Conservation (phyloP, 768 basidiomycete species). For the Leccinum longicurvipes region DNA sequence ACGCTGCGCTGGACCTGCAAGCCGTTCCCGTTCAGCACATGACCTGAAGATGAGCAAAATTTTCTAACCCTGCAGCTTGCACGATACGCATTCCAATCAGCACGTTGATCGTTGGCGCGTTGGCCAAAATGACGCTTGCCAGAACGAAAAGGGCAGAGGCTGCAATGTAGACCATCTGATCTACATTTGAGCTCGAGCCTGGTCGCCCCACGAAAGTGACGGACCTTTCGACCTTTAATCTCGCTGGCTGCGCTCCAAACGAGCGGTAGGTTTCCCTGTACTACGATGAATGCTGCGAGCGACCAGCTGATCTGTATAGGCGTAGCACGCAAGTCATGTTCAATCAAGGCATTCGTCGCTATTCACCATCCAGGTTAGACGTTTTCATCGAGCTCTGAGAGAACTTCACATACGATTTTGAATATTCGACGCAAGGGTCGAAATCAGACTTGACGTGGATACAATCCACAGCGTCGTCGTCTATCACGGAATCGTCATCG, state of each 20-base stretch:
- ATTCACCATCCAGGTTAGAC: background rate
- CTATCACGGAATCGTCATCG: conserved; percentile 9
- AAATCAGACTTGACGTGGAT: conserved; percentile 23
- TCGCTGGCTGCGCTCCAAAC: conserved; percentile 71
- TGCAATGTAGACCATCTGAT: conserved; percentile 50
- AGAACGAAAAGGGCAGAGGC: conserved; percentile 52
- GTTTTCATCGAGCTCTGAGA: background rate
- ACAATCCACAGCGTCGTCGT: conserved; percentile 27
- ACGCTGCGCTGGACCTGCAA: conserved; percentile 59
- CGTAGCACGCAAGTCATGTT: conserved; percentile 56
- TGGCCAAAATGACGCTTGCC: conserved; percentile 55
- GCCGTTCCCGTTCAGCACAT: conserved; percentile 3
- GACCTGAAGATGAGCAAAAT: background rate
- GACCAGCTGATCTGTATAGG: conserved; percentile 61
- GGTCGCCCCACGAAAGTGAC: conserved; percentile 7
- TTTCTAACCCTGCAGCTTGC: conserved; percentile 62
- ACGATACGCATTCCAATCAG: conserved; percentile 66
- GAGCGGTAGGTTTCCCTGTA: conserved; percentile 67
- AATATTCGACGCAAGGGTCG: conserved; percentile 27
- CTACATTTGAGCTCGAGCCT: conserved; percentile 1
- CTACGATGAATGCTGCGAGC: conserved; percentile 66
- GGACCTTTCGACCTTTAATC: conserved; percentile 69
- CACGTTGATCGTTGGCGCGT: conserved; percentile 48
- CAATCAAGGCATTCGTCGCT: conserved; percentile 66
- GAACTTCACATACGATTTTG: conserved; percentile 26